These are phyloP conservation scores for Sindora glabra DNA, from an alignment of 306 rosid genomes.

Conservation along the genomic window DNA sequence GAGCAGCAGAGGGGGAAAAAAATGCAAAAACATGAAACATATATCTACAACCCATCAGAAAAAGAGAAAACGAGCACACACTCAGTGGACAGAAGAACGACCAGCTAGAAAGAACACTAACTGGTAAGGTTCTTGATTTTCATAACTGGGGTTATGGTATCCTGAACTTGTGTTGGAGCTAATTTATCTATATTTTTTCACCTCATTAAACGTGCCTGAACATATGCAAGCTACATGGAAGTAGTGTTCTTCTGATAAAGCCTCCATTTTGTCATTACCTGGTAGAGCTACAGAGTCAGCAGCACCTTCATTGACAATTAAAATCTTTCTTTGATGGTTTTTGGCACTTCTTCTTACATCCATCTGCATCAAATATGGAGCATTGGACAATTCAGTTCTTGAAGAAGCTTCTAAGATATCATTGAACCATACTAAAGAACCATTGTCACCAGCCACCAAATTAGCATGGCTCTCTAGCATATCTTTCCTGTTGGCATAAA, in stretches of 20 bases:
- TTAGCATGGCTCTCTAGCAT: constrained; percentile 62
- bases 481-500: constrained; percentile 64
- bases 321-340: constrained; percentile 45
- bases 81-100: no score
- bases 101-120: no score
- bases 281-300: constrained; percentile 82
- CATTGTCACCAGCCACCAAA: constrained; percentile 44
- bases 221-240: constrained; percentile 5
- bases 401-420: constrained; percentile 52
- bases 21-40: no score
- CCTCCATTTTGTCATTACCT: constrained; percentile 48
- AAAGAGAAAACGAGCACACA: no score
- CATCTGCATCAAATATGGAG: constrained; percentile 22
- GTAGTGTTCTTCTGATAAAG: not conserved
- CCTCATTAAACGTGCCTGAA: constrained; percentile 11
- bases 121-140: not conserved
- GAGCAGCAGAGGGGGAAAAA: no score
- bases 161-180: not conserved
- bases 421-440: constrained; percentile 43
- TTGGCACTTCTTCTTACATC: constrained; percentile 28
- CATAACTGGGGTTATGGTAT: not conserved
- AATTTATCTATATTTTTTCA: not conserved
- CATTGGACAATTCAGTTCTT: constrained; percentile 12
- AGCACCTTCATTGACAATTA: constrained; percentile 83
- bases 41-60: no score